These are phyloP conservation scores for Xylaria flabelliformis DNA, from an alignment of 495 filamentous ascomycete species.

Conservation along the genomic window DNA sequence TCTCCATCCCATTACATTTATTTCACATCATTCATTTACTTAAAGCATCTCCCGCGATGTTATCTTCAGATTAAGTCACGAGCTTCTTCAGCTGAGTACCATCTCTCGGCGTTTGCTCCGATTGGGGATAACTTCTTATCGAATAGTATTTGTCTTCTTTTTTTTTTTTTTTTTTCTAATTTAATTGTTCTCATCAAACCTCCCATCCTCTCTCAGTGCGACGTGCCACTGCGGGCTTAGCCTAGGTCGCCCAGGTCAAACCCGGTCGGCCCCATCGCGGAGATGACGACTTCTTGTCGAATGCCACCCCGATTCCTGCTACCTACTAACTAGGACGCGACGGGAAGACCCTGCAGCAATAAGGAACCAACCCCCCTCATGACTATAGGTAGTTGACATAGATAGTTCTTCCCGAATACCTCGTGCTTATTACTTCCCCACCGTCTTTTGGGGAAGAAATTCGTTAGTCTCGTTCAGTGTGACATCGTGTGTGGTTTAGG, in stretches of 20 bases:
- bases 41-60: not conserved
- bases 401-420: constrained; percentile 4
- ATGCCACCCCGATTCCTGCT: not conserved
- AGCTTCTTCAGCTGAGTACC: not conserved
- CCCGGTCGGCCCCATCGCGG: constrained; percentile 19
- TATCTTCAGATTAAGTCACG: not conserved
- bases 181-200: not conserved
- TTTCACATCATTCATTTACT: constrained; percentile 10
- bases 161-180: not conserved
- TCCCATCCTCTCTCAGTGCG: not conserved
- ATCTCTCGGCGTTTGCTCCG: not conserved
- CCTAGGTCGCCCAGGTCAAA: not conserved
- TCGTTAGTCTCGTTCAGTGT: not conserved
- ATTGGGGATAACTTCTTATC: constrained; percentile 9
- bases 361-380: not conserved
- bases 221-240: constrained; percentile 18
- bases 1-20: not conserved
- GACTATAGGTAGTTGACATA: not conserved
- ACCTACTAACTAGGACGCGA: not conserved
- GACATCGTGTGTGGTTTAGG: constrained; percentile 7
- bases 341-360: not conserved
- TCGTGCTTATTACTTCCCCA: not conserved
- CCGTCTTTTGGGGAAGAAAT: not conserved
- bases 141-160: not conserved
- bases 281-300: constrained; percentile 6